A percentile compares a stretch with the other conserved stretches of the same genome.
Conservation (phyloP, 345 rosid genomes). For the Salix caprea region DNA sequence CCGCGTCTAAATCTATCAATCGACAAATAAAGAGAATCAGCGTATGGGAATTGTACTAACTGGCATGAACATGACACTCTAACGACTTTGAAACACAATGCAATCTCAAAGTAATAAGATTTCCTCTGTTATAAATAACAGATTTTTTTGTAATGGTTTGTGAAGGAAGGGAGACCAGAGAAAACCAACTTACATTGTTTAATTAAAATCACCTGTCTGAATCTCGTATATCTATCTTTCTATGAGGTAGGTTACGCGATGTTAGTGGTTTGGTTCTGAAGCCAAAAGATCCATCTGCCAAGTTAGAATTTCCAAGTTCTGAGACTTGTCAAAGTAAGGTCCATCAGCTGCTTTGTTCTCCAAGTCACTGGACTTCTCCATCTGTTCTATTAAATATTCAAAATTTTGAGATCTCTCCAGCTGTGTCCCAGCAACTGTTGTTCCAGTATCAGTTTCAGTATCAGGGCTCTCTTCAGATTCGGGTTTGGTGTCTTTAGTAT, state of each 20-base stretch:
- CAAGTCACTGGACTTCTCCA: conserved; percentile 41
- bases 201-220: background rate
- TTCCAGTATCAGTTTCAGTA: conserved; percentile 22
- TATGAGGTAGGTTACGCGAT: background rate
- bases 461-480: conserved; percentile 31
- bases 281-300: conserved; percentile 50
- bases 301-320: conserved; percentile 47
- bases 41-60: background rate
- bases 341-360: conserved; percentile 30
- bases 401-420: conserved; percentile 33
- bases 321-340: conserved; percentile 32
- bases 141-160: background rate
- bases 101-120: background rate
- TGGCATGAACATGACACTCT: background rate
- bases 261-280: conserved; percentile 27
- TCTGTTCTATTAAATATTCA: conserved; percentile 40
- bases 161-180: background rate
- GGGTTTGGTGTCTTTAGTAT: conserved; percentile 24
- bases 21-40: background rate
- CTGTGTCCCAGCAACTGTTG: conserved; percentile 24
- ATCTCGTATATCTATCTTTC: background rate
- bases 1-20: background rate
- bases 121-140: background rate
- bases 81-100: background rate
- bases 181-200: conserved; percentile 7